Evolutionary conservation across 1,139 yeast genomes (phyloP).

Genomic region (Saccharomyces hybrid): DNA sequence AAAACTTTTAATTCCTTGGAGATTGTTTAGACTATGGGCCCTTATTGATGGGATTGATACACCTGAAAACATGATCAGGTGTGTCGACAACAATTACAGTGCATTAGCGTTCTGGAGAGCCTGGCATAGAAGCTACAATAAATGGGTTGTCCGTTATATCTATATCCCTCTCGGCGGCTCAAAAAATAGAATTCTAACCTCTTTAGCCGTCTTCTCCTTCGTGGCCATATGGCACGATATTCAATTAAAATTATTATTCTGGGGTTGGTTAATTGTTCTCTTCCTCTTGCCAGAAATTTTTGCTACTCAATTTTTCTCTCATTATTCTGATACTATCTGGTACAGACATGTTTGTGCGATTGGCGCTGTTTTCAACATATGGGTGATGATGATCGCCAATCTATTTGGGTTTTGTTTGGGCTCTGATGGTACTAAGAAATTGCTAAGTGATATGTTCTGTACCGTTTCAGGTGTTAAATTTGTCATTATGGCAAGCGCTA

Average conservation of each 20-base stretch:
- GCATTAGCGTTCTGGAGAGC: conserved; percentile 95
- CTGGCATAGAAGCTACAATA: conserved; percentile 91
- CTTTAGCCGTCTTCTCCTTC: conserved; percentile 83
- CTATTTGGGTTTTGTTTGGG: conserved; percentile 91
- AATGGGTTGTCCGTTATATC: conserved; percentile 77
- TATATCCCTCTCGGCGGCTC: conserved; percentile 89
- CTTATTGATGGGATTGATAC: conserved; percentile 86
- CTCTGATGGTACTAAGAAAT: conserved; percentile 64
- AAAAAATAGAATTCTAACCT: conserved; percentile 56
- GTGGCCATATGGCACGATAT: conserved; percentile 98
- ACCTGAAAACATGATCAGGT: conserved; percentile 94
- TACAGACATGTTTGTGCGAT: conserved; percentile 73
- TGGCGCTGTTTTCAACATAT: conserved; percentile 82
- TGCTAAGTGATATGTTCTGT: conserved; percentile 62
- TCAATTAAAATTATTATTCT: conserved; percentile 68
- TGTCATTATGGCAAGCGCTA: conserved; percentile 54
- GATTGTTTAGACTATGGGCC: conserved; percentile 88
- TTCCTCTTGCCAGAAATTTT: conserved; percentile 81
- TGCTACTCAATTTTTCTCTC: conserved; percentile 41
- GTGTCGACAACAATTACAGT: conserved; percentile 89
- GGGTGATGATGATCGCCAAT: conserved; percentile 98
- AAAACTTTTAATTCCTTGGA: conserved; percentile 87
- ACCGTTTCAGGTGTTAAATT: conserved; percentile 65
- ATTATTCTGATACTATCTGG: conserved; percentile 47
- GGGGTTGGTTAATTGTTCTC: conserved; percentile 94